These are phyloP conservation scores for Citrus hindsii DNA, from an alignment of 345 rosid species.

Conservation along the genomic window DNA sequence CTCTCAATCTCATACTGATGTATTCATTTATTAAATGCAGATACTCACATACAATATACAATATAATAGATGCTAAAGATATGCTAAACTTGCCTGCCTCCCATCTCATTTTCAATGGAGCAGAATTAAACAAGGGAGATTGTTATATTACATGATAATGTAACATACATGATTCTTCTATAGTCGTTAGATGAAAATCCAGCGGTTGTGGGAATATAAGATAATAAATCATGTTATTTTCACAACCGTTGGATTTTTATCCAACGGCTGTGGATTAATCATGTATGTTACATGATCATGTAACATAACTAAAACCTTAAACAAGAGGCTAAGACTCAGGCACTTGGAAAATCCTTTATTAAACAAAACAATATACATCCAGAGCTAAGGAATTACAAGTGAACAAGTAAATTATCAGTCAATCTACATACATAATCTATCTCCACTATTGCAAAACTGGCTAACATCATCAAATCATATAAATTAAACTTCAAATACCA, in stretches of 20 bases:
- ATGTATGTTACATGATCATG: too few species aligned
- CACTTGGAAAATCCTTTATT: not conserved
- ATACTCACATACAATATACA: too few species aligned
- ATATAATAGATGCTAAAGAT: not conserved
- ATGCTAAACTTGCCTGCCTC: not conserved
- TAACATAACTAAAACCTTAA: not conserved
- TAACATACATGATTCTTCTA: too few species aligned
- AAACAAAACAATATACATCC: not conserved
- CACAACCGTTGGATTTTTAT: too few species aligned
- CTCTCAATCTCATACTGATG: not conserved
- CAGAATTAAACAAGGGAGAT: not conserved
- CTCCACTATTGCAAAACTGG: not conserved
- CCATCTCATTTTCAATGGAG: not conserved
- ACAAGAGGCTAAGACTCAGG: not conserved
- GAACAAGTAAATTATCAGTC: not conserved
- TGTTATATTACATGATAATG: too few species aligned
- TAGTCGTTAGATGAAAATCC: too few species aligned
- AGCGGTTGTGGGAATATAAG: too few species aligned
- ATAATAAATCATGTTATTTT: too few species aligned
- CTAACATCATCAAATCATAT: not conserved
- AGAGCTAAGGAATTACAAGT: not conserved
- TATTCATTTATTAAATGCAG: too few species aligned
- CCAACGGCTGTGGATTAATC: too few species aligned
- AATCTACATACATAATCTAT: not conserved
- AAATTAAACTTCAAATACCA: not conserved